Conservation (phyloP, 371 early-diverging fungal species). For the Massospora cicadina region DNA sequence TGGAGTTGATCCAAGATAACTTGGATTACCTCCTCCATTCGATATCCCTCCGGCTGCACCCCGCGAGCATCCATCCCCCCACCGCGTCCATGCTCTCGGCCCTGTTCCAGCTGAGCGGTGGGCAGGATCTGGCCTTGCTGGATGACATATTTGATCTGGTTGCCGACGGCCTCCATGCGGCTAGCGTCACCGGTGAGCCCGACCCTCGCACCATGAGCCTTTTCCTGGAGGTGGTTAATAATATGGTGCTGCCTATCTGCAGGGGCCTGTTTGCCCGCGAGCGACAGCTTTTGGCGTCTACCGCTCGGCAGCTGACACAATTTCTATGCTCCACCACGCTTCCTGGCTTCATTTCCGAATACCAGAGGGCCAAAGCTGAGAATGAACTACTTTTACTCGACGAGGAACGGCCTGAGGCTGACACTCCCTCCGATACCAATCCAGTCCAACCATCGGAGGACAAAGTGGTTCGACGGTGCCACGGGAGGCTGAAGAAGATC, state of each 20-base stretch:
- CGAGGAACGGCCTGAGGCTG: not conserved
- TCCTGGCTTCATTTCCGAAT: not conserved
- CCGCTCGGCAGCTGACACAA: not conserved
- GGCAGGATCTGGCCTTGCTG: not conserved
- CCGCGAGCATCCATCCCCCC: not conserved
- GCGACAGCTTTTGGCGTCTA: not conserved
- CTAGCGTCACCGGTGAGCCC: not conserved
- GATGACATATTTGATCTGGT: slow-evolving; percentile 2
- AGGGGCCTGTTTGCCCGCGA: not conserved
- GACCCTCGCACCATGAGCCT: not conserved
- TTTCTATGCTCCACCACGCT: not conserved
- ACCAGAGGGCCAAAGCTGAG: not conserved
- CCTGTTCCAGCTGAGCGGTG: not conserved
- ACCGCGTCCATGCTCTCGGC: not conserved
- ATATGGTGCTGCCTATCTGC: not conserved
- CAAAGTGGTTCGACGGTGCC: not conserved
- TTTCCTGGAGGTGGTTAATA: not conserved
- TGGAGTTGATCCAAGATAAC: not conserved
- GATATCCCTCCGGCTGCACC: not conserved
- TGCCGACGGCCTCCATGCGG: not conserved
- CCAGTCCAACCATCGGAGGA: not conserved
- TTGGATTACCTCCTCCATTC: slow-evolving; percentile 3
- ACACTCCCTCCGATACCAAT: too few relatives aligned
- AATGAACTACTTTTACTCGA: not conserved
- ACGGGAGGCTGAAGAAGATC: not conserved